phyloP scores from a whole-genome alignment of 2,329 filamentous ascomycete genomes.

The Fusarium sp. region DNA sequence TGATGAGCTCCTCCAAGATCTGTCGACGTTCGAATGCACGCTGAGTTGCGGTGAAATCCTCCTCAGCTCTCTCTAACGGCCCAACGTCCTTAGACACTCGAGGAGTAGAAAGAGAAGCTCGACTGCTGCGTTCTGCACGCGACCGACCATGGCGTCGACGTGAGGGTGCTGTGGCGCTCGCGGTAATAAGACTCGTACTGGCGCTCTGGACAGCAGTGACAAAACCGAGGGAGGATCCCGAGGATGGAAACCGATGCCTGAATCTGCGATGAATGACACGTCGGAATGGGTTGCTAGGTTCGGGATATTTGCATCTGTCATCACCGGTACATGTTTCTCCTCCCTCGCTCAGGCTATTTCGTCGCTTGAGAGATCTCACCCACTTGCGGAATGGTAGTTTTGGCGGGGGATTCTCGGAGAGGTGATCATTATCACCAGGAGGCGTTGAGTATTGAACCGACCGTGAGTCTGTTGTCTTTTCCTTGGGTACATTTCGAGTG shows the following conservation, averaged over 20 bases:
- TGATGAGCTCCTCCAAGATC: conserved; percentile 86
- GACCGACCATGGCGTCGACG: conserved; percentile 65
- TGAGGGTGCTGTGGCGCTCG: conserved; percentile 75
- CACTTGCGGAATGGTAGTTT: conserved; percentile 75
- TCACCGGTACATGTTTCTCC: conserved; percentile 1
- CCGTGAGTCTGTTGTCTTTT: conserved; percentile 1
- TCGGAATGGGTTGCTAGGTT: conserved; percentile 4
- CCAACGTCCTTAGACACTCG: conserved; percentile 75
- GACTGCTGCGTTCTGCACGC: conserved; percentile 72
- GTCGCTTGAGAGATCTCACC: conserved; percentile 76
- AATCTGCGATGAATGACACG: conserved; percentile 22
- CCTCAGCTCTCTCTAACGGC: conserved; percentile 65
- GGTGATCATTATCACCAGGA: conserved; percentile 10
- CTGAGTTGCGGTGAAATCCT: conserved; percentile 78
- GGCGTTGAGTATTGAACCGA: conserved; percentile 40
- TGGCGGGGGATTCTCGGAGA: conserved; percentile 23
- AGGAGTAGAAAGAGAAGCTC: conserved; percentile 68
- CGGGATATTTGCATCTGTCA: conserved; percentile 19
- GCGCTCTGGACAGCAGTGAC: conserved; percentile 86
- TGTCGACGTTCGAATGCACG: conserved; percentile 81
- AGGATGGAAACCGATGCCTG: conserved; percentile 70
- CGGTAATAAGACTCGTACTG: conserved; percentile 80
- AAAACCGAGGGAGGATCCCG: conserved; percentile 81
- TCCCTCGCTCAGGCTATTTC: conserved; percentile 57
- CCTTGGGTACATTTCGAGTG: conserved; percentile 7